phyloP scores from a whole-genome alignment of 441 rosid species.

The Populus trichocarpa region DNA sequence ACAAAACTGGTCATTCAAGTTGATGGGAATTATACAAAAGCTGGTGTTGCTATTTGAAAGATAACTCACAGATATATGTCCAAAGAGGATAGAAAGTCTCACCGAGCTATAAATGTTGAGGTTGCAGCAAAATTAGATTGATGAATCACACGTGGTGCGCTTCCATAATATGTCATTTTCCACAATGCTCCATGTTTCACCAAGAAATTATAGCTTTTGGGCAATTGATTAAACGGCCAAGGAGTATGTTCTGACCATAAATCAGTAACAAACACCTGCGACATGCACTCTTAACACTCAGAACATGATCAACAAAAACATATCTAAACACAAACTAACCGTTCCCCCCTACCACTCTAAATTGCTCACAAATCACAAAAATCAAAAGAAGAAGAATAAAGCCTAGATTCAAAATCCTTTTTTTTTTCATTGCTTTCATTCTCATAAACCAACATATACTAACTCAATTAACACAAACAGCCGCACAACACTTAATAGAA shows the following conservation, averaged over 20 bases:
- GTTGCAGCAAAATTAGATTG: constrained; percentile 96
- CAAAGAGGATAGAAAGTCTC: constrained; percentile 25
- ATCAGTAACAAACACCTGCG: constrained; percentile 92
- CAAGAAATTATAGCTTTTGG: constrained; percentile 87
- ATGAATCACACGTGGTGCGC: constrained; percentile 81
- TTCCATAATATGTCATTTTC: constrained; percentile 88
- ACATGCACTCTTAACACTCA: constrained; percentile 39
- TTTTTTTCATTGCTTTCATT: neutral
- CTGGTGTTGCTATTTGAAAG: neutral
- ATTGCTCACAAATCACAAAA: neutral
- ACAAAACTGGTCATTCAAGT: neutral
- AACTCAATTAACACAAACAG: neutral
- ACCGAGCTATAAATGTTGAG: constrained; percentile 92
- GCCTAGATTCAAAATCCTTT: neutral
- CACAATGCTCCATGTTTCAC: constrained; percentile 91
- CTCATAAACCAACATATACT: no score
- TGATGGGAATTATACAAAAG: neutral
- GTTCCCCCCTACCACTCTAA: neutral
- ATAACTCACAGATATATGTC: neutral
- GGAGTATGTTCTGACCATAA: constrained; percentile 98
- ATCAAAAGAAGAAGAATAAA: neutral
- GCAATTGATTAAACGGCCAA: constrained; percentile 98
- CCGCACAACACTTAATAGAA: neutral
- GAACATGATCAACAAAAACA: constrained; percentile 23
- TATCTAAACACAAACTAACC: constrained; percentile 10